These are phyloP conservation scores for Botrytis cinerea DNA, from an alignment of 2,329 filamentous ascomycete species.

Conservation along the genomic window DNA sequence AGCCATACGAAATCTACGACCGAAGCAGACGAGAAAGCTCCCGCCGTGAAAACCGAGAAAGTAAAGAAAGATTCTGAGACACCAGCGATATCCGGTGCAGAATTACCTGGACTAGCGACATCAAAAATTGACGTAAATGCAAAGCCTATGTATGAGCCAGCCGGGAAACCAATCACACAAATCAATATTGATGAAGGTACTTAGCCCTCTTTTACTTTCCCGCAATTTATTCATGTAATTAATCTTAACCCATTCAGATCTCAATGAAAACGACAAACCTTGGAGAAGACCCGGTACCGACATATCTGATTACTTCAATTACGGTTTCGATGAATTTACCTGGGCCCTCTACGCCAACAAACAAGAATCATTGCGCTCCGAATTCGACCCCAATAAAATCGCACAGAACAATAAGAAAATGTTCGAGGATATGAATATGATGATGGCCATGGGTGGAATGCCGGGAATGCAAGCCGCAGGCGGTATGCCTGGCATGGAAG, in stretches of 20 bases:
- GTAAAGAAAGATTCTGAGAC: conserved; percentile 37
- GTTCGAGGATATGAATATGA: conserved; percentile 70
- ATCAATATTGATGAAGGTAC: conserved; percentile 71
- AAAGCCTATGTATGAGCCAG: conserved; percentile 74
- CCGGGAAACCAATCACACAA: conserved; percentile 79
- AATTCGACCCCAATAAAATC: conserved; percentile 68
- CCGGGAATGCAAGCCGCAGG: conserved; percentile 44
- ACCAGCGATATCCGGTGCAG: conserved; percentile 48
- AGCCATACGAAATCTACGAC: conserved; percentile 49
- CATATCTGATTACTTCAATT: conserved; percentile 97
- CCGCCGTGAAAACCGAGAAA: conserved; percentile 51
- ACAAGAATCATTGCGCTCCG: conserved; percentile 75
- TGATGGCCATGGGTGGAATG: conserved; percentile 60
- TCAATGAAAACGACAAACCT: conserved; percentile 82
- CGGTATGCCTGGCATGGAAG: conserved; percentile 59
- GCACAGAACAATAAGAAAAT: conserved; percentile 74
- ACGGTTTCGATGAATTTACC: conserved; percentile 97
- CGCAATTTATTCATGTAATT: neutral
- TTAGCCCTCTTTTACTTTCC: neutral
- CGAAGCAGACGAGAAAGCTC: conserved; percentile 51
- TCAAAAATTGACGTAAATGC: conserved; percentile 84
- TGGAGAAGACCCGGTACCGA: conserved; percentile 96
- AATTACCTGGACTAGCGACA: conserved; percentile 66
- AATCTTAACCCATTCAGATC: conserved; percentile 47
- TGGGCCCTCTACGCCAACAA: conserved; percentile 94